These are phyloP conservation scores for Colletotrichum sp. DNA, from an alignment of 2,329 filamentous ascomycete species.

Conservation along the genomic window DNA sequence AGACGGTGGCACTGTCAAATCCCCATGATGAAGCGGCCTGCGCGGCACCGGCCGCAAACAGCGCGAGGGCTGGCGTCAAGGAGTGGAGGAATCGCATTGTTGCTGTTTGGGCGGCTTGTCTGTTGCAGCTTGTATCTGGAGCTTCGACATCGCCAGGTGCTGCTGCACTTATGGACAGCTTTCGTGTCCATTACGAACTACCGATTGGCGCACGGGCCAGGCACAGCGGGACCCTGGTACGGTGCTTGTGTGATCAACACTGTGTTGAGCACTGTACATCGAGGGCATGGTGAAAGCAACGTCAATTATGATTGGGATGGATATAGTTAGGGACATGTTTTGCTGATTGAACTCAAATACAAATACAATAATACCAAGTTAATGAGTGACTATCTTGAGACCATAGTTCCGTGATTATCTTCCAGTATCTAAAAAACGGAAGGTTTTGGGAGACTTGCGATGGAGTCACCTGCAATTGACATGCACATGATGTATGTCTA, in stretches of 20 bases:
- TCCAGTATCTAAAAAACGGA: background rate
- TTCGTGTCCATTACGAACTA: conserved; percentile 22
- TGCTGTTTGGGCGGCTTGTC: conserved; percentile 18
- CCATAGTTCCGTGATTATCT: accelerated
- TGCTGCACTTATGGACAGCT: conserved; percentile 24
- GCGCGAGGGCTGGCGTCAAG: conserved; percentile 43
- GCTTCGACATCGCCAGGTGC: conserved; percentile 11
- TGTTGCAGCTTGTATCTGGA: conserved; percentile 20
- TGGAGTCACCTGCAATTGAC: background rate
- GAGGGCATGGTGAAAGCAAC: background rate
- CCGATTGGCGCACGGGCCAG: conserved; percentile 11
- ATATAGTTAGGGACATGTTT: accelerated
- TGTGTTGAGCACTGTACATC: background rate
- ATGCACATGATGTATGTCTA: accelerated
- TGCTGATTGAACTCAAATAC: background rate
- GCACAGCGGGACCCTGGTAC: background rate
- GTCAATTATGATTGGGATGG: background rate
- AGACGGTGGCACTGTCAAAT: conserved; percentile 75
- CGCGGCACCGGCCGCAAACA: conserved; percentile 55
- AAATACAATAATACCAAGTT: accelerated
- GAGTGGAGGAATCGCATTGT: conserved; percentile 47
- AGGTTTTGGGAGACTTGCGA: background rate
- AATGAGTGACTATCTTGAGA: accelerated
- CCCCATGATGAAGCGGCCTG: conserved; percentile 68
- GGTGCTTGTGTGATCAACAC: background rate